phyloP scores from a whole-genome alignment of 106 monocot genomes.

The Dioscorea zingiberensis region DNA sequence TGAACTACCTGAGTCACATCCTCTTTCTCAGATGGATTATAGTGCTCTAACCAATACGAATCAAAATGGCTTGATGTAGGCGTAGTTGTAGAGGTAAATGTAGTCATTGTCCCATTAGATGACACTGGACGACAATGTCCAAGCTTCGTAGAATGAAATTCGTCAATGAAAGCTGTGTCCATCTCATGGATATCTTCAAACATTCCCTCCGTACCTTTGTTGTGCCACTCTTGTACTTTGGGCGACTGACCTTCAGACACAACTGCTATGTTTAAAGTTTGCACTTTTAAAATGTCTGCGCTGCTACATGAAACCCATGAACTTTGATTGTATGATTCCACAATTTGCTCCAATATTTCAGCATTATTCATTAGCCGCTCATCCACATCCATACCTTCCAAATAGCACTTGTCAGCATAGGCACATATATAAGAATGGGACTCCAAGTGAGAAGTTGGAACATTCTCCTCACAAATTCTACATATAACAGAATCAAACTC shows the following conservation, averaged over 20 bases:
- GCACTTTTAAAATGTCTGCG: constrained; percentile 41
- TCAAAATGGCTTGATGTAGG: constrained; percentile 59
- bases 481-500: constrained; percentile 47
- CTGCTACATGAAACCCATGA: constrained; percentile 22
- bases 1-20: constrained; percentile 48
- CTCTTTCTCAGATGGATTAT: constrained; percentile 47
- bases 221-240: constrained; percentile 48
- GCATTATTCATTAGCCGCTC: constrained; percentile 38
- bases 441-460: constrained; percentile 49
- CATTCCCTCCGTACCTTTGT: constrained; percentile 65
- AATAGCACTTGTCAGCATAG: constrained; percentile 65
- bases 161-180: constrained; percentile 72
- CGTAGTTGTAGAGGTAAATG: constrained; percentile 53
- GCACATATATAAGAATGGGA: constrained; percentile 71
- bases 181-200: constrained; percentile 80
- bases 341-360: constrained; percentile 51
- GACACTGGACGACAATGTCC: constrained; percentile 26
- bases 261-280: constrained; percentile 17
- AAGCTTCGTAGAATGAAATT: constrained; percentile 38
- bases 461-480: constrained; percentile 58
- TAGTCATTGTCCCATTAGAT: constrained; percentile 54
- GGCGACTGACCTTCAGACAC: constrained; percentile 39
- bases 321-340: constrained; percentile 40
- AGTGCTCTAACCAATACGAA: constrained; percentile 65
- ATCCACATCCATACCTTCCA: constrained; percentile 50